Evolutionary conservation across 2,329 filamentous ascomycete genomes (phyloP), one percentile per base, ranked within the genome.

Genomic region (Chalaropsis ovoidea): DNA sequence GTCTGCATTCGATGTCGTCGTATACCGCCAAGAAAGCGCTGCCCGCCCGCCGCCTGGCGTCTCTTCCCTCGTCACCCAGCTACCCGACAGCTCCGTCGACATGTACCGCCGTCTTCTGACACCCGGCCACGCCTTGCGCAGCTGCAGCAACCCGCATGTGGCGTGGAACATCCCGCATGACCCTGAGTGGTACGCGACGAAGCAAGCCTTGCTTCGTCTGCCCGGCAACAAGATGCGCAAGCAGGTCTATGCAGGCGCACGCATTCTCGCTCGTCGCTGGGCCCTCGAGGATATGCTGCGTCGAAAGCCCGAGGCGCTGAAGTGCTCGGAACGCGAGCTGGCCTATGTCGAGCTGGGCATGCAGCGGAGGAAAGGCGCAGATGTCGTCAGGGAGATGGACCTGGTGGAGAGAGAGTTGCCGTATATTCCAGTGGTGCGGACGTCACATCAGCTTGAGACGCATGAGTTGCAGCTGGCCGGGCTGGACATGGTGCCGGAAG

Each of bases 61-160:
- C 7, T 65, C 63, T 24, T 47, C 63, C 19, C 27, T 65, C 15
- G 63, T 65, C 41, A 43, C 22, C 42, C 54, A 65, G 31, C 54
- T 65, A 11, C 42, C 63, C 11, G 63, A 61, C 10, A 15, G 17
- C 13, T 65, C 63, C 8, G 63, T 60, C 27, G 41, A 58, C 17
- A 39, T 61, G 19, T 65, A 65, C 54, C 54, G 54, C 27, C 63
- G 63, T 10, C 54, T 65, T 24, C 10, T 65, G 1, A 61, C 63
- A 15, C 63, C 63, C 6, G 63, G 63, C 43, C 63, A 52, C 27
- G 63, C 13, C 11, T 41, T 13, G 6, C 2, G 24, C 8, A 19
- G 13, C 52, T 61, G 54, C 19, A 56, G 42, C 17, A 65, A 61
- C 15, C 63, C 54, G 2, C 63, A 61, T 17, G 19, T 65, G 13